Evolutionary conservation across 2,329 filamentous ascomycete genomes (phyloP), one percentile per base, ranked within the genome.

Genomic region (Xylariaceae sp.): DNA sequence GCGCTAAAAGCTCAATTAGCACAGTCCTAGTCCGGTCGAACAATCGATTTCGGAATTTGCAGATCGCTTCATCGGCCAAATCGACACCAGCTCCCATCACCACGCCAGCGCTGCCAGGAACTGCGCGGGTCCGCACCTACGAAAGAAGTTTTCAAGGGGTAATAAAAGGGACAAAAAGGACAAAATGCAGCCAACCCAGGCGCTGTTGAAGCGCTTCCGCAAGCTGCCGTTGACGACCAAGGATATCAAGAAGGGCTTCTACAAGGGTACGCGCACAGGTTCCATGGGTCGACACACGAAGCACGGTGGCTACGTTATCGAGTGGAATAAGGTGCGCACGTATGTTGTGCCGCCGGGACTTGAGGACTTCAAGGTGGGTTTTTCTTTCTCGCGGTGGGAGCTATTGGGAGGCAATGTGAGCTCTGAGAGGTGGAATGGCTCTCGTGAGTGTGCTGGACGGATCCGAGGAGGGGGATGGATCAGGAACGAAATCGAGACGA

Each of bases 261-360:
- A 99, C 85, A 97, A 97, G 82, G 94, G 94, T 73, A 97, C 89
- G 69, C 83, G 92, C 51, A 88, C 91, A 0, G 94, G 94, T 1
- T 86, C 89, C 48, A 92, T 95, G 86, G 94, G 94, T 74, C 77
- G 80, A 11, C 90, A 95, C 77, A 92, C 89, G 57, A 89, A 89
- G 73, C 84, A 86, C 72, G 94, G 93, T 74, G 87, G 87, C 54
- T 99, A 94, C 75, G 74, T 86, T 51, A 87, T 97, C 66, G 89
- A 97, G 66, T 96, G 83, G 82, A 76, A 80, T 58, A 96, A 95
- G 77, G 90, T 97, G 71, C 87, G 93, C 75, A 96, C 92, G 57
- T 99, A 92, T 73, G 88, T 89, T 58, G 90, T 90, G 67, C 92
- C 93, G 0, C 75, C 85, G 45, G 80, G 81, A 51, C 74, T 95